Evolutionary conservation across 495 filamentous ascomycete species (phyloP), one percentile per base, ranked within the genome.

Genomic region (Bacidia gigantensis): DNA sequence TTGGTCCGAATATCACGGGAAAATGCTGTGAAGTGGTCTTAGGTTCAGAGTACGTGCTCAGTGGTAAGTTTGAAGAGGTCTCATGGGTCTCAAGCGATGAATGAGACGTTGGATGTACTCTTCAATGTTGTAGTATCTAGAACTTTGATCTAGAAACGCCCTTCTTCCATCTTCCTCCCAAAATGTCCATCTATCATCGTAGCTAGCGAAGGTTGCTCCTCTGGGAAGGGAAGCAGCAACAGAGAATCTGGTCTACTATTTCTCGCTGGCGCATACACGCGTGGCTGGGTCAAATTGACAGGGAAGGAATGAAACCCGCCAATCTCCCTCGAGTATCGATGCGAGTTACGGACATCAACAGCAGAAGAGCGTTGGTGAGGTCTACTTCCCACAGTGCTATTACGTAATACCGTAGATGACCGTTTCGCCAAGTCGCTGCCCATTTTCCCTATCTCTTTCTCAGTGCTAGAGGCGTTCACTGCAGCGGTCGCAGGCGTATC

Each of bases 181-280:
- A 56, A 56, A 23, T 43, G 39, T 23, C 50, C 54, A 3, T 44
- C 54, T 29, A 40, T 51, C 49, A 56, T 24, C 26, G 51, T 42
- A 3, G 42, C 41, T 29, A 56, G 49, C 1, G 48, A 23, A 3
- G 54, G 49, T n/a, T 56, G 54, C 25, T 56, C 20, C 11, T 43
- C 47, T 38, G 50, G 26, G 21, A 32, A 22, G 5, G 49, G 42
- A 3, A 56, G 43, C 21, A n/a, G 26, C 24, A 51, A 35, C 14
- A 41, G 21, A 14, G 21, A 24, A 47, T 47, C 26, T 26, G 44
- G 44, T 26, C 44, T 47, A 22, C 14, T 26, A n/a, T 47, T 22
- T 22, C 44, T 22, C 22, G 44, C 22, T 7, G 44, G 44, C 14
- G 21, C 21, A 22, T 47, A 51, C n/a, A 29, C 14, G 3, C 26